Evolutionary conservation across 768 basidiomycete genomes (phyloP).

Genomic region (Leccinum imitatum): DNA sequence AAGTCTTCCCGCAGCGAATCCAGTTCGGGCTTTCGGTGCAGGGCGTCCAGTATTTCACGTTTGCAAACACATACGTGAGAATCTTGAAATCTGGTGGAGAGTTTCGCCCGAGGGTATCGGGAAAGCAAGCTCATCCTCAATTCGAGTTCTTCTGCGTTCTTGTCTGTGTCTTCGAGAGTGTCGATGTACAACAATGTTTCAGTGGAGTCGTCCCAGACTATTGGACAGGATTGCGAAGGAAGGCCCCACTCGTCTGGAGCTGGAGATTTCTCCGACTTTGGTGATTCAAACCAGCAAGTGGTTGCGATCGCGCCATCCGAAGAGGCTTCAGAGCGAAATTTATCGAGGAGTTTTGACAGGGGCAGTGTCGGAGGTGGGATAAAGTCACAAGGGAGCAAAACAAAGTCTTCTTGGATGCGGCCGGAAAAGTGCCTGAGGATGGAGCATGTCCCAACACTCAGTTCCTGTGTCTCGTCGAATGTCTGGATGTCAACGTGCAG

Average conservation of each 20-base stretch:
- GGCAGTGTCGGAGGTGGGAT: slow-evolving; percentile 74
- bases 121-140: slow-evolving; percentile 74
- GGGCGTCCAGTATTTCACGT: slow-evolving; percentile 66
- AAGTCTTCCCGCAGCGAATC: slow-evolving; percentile 90
- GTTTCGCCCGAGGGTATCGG: slow-evolving; percentile 69
- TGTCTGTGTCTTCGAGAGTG: slow-evolving; percentile 65
- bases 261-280: slow-evolving; percentile 51
- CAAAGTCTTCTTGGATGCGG: slow-evolving; percentile 81
- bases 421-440: slow-evolving; percentile 74
- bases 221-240: slow-evolving; percentile 44
- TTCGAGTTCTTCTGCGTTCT: slow-evolving; percentile 67
- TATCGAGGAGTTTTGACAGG: slow-evolving; percentile 70
- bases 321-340: slow-evolving; percentile 72
- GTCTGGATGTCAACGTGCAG: slow-evolving; percentile 77
- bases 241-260: slow-evolving; percentile 68
- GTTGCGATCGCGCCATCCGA: slow-evolving; percentile 64
- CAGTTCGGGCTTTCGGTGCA: slow-evolving; percentile 66
- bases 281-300: slow-evolving; percentile 60
- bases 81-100: slow-evolving; percentile 72
- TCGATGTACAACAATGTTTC: slow-evolving; percentile 74
- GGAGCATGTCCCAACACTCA: slow-evolving; percentile 67
- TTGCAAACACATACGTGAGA: slow-evolving; percentile 92
- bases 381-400: slow-evolving; percentile 90
- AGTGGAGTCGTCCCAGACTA: slow-evolving; percentile 67
- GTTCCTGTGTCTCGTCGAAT: slow-evolving; percentile 70